These are phyloP conservation scores for Lizonia empirigonia DNA, from an alignment of 2,329 filamentous ascomycete species.

Conservation along the genomic window DNA sequence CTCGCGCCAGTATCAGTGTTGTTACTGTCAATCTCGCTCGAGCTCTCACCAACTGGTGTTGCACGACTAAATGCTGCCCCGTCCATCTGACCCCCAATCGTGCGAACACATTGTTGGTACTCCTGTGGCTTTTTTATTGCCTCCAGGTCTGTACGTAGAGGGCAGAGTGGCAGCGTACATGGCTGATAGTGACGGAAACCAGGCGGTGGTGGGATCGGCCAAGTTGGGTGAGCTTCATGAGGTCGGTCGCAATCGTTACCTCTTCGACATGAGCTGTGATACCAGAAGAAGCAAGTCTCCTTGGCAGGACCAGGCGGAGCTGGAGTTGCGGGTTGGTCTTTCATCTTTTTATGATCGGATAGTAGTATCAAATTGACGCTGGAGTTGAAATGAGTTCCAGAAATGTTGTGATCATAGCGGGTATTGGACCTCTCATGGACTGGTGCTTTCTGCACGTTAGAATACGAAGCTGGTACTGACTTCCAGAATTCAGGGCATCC, in stretches of 20 bases:
- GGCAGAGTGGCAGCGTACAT: slow-evolving; percentile 28
- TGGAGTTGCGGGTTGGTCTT: not conserved
- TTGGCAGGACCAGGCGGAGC: slow-evolving; percentile 19
- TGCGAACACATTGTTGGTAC: not conserved
- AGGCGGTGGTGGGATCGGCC: slow-evolving; percentile 27
- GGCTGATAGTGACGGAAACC: slow-evolving; percentile 23
- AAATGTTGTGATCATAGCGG: not conserved
- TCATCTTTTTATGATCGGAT: not conserved
- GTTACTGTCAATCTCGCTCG: not conserved
- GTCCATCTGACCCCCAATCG: slow-evolving; percentile 17
- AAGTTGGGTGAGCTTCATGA: slow-evolving; percentile 28
- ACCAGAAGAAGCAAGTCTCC: slow-evolving; percentile 39
- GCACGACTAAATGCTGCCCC: slow-evolving; percentile 9
- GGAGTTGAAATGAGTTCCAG: not conserved
- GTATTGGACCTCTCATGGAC: not conserved
- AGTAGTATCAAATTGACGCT: slow-evolving; percentile 1
- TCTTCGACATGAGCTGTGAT: slow-evolving; percentile 27
- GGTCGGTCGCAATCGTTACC: slow-evolving; percentile 15
- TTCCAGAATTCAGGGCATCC: slow-evolving; percentile 36
- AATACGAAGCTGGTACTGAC: too few species aligned
- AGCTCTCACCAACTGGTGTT: slow-evolving; percentile 8
- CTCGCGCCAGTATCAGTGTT: slow-evolving; percentile 6
- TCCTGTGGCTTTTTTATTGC: not conserved
- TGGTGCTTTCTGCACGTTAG: not conserved
- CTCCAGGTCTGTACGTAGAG: slow-evolving; percentile 23